Evolutionary conservation across 2,329 filamentous ascomycete species (phyloP).

Genomic region (Trichoderma atrobrunneum): DNA sequence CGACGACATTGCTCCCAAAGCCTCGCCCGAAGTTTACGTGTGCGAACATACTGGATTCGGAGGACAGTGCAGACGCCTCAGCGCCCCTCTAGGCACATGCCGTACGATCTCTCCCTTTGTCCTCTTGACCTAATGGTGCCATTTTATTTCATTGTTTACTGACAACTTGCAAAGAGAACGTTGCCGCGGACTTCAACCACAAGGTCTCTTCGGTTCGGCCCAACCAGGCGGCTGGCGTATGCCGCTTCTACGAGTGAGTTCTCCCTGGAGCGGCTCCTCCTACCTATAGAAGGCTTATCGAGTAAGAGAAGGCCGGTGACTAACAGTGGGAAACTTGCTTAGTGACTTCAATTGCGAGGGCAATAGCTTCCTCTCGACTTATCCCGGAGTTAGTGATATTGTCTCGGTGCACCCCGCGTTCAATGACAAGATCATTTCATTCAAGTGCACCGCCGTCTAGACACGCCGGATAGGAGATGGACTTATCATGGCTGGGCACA

Average conservation of each 20-base stretch:
- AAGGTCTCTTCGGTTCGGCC: not conserved
- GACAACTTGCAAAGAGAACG: not conserved
- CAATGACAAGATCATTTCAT: not conserved
- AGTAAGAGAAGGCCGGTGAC: not conserved
- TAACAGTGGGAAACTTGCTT: not conserved
- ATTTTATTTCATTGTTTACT: not conserved
- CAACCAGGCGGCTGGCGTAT: not conserved
- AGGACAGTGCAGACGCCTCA: not conserved
- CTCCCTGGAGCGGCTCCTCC: not conserved
- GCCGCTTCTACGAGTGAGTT: not conserved
- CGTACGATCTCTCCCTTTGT: not conserved
- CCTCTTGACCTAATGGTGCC: not conserved
- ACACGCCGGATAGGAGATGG: not conserved
- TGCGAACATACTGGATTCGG: not conserved
- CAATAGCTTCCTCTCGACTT: not conserved
- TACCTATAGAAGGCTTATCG: not conserved
- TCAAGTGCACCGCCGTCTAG: not conserved
- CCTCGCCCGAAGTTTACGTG: not conserved
- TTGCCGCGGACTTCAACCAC: not conserved
- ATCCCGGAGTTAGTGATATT: not conserved
- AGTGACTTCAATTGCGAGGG: not conserved
- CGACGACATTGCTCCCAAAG: not conserved
- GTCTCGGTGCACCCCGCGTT: not conserved
- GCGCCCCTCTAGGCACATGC: not conserved
- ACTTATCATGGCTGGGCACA: not conserved